These are phyloP conservation scores for Apiospora kogelbergensis DNA, from an alignment of 2,329 filamentous ascomycete genomes.

Conservation along the genomic window DNA sequence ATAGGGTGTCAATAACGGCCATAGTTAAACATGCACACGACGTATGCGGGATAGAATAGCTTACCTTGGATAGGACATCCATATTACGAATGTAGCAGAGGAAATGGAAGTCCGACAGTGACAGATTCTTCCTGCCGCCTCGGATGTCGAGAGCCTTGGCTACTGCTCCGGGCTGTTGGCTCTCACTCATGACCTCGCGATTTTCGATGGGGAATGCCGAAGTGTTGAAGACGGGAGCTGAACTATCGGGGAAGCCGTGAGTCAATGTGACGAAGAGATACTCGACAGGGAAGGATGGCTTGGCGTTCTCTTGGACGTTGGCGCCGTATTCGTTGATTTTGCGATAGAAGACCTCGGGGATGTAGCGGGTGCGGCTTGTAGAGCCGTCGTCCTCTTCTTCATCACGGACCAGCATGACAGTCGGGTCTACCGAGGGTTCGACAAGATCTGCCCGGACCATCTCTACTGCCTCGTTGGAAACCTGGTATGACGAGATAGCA, in stretches of 20 bases:
- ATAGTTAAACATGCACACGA: not conserved
- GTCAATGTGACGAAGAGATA: slow-evolving; percentile 95
- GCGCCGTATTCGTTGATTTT: slow-evolving; percentile 94
- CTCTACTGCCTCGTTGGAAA: slow-evolving; percentile 91
- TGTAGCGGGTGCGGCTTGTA: slow-evolving; percentile 74
- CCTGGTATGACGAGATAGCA: slow-evolving; percentile 87
- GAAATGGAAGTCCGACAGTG: slow-evolving; percentile 90
- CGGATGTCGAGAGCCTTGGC: slow-evolving; percentile 67
- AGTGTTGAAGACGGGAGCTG: slow-evolving; percentile 74
- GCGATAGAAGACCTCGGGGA: slow-evolving; percentile 96
- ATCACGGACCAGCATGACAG: slow-evolving; percentile 89
- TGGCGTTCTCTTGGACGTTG: slow-evolving; percentile 96
- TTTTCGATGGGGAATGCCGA: slow-evolving; percentile 88
- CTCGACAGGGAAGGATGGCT: slow-evolving; percentile 93
- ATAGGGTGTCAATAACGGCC: slow-evolving; percentile 9
- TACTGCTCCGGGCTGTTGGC: slow-evolving; percentile 72
- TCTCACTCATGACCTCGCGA: slow-evolving; percentile 80
- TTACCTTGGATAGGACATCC: slow-evolving; percentile 81
- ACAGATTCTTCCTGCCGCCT: slow-evolving; percentile 57
- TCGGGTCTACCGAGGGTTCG: slow-evolving; percentile 90
- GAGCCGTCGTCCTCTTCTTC: slow-evolving; percentile 81
- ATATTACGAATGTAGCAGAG: slow-evolving; percentile 83
- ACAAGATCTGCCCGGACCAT: slow-evolving; percentile 96
- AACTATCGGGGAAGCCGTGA: slow-evolving; percentile 85
- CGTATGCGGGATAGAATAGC: slow-evolving; percentile 20